Base-by-base conservation (phyloP, 306 rosid species). In the Cucurbita ficifolia region DNA sequence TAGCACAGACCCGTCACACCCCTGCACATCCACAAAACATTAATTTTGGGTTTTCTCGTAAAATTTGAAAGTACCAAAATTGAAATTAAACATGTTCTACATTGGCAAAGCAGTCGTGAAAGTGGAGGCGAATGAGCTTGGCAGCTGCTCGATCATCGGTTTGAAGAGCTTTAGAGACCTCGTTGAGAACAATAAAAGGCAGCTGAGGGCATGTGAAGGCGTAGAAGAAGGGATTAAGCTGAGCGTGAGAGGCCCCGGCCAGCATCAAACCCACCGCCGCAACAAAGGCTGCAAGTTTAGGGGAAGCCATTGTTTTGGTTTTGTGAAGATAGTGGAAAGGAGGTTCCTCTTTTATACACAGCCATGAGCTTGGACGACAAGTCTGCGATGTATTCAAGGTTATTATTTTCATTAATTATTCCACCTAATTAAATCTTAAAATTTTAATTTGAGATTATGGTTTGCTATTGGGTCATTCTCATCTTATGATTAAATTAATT, bases 1-100 rank as follows among this genome's bases (percentile, higher is more conserved):
- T 80, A 88, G 84, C 45, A 91, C 29, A 3, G 97, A 91, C 5
- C 76, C 97, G 10, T 91, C 97, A 60, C 97, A 88, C 6, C 96
- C 92, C 97, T 91, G n/a, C 39, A 21, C 5, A 18, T 2, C 10
- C 29, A 8, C 22, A 35, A 3, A 22, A 9, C 14, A 29, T 29
- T 29, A 29, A 29, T 29, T 29, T 29, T 3, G 1, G 33, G 33
- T 29, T 29, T 29, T 29, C 33, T 29, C 33, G 1, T 2, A 29
- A 1, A 29, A 29, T 29, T 1, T 2, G 33, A 29, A 29, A 29
- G 33, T 29, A 29, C 33, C 33, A 29, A 1, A 29, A 29, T 29
- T 29, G 33, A 29, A 29, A 29, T 3, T 29, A 29, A n/a, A n/a
- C n/a, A n/a, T n/a, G n/a, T n/a, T n/a, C n/a, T 62, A 62, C 73